Conservation (phyloP, 2,329 filamentous ascomycete genomes). For the Myriangium duriaei region DNA sequence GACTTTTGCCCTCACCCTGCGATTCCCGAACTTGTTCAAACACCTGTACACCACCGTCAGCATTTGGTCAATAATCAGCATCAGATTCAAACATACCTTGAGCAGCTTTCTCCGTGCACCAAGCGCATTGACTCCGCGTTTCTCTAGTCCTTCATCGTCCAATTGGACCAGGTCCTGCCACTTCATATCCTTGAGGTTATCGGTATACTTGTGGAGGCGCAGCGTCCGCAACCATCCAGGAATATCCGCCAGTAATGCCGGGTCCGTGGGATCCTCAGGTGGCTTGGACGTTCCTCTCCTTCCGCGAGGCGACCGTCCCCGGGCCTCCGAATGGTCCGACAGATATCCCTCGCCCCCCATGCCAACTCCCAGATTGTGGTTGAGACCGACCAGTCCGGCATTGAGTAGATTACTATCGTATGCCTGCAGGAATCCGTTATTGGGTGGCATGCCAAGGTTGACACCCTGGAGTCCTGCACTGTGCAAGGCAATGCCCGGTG, state of each 20-base stretch:
- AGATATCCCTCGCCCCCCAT: slow-evolving; percentile 66
- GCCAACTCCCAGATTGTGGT: slow-evolving; percentile 53
- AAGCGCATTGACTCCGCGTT: slow-evolving; percentile 84
- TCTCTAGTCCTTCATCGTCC: slow-evolving; percentile 85
- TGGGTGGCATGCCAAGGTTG: slow-evolving; percentile 73
- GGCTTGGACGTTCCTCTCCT: slow-evolving; percentile 92
- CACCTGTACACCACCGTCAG: slow-evolving; percentile 41
- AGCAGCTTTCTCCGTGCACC: slow-evolving; percentile 95
- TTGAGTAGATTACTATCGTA: slow-evolving; percentile 69
- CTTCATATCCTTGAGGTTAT: slow-evolving; percentile 92
- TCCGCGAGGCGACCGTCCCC: slow-evolving; percentile 83
- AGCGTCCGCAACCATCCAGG: slow-evolving; percentile 91
- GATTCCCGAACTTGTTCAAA: slow-evolving; percentile 84
- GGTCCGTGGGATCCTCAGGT: slow-evolving; percentile 92
- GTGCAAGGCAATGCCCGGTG: slow-evolving; percentile 67
- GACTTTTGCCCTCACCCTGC: slow-evolving; percentile 32
- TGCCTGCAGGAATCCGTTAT: slow-evolving; percentile 85
- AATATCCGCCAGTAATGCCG: slow-evolving; percentile 80
- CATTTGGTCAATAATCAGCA: neutral
- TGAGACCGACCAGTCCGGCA: slow-evolving; percentile 58
- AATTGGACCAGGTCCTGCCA: slow-evolving; percentile 89
- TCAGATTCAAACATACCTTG: slow-evolving; percentile 49
- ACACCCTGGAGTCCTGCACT: slow-evolving; percentile 47
- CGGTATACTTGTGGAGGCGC: slow-evolving; percentile 95
- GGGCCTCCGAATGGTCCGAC: slow-evolving; percentile 81